Base-by-base conservation (phyloP, 495 filamentous ascomycete genomes). In the Trichoderma virens region DNA sequence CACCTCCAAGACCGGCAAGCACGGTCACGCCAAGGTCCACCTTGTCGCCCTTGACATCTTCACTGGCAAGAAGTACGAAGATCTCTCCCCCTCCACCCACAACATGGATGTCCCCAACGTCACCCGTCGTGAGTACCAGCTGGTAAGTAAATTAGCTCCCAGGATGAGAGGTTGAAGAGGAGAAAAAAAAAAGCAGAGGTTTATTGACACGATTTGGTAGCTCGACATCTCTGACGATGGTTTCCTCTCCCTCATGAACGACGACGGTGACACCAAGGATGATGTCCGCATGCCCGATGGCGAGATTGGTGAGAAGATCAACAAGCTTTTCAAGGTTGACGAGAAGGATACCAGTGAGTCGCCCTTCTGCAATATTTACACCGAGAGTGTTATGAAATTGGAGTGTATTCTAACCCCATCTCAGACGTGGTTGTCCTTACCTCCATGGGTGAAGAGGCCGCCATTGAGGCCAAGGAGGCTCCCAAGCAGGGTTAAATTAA, bases 11-110 rank as follows among this genome's bases (percentile, higher is more conserved):
- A 99, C 94, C 67, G 94, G 94, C 78, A 99, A 99, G 90, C 94
- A 99, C 89, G 94, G 94, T 78, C 94, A 99, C 88, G 94, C 94
- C 79, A 99, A 99, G 88, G 94, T 98, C 76, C 92, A 99, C 83
- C 80, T 99, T 66, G 87, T 95, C 72, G 94, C 90, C 74, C 86
- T 93, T 76, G 94, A 99, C 76, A 97, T 99, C 83, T 99, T 99
- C 85, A 99, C 92, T 66, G 85, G 85, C 85, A 98, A 98, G 90
- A 99, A 99, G 86, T 83, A 94, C 65, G 94, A 99, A 85, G 94
- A 99, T 80, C 89, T 99, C 65, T 98, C 90, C 81, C 94, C 94
- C 67, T 98, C 94, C 76, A 99, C 94, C 86, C 94, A 99, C 88
- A 98, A 98, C 86, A 99, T 99, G 94, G 91, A 99, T 74, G 94